A percentile compares a stretch with the other conserved stretches of the same genome.
phyloP scores from a whole-genome alignment of 2,329 filamentous ascomycete genomes.

The Myrmaecium sp. region DNA sequence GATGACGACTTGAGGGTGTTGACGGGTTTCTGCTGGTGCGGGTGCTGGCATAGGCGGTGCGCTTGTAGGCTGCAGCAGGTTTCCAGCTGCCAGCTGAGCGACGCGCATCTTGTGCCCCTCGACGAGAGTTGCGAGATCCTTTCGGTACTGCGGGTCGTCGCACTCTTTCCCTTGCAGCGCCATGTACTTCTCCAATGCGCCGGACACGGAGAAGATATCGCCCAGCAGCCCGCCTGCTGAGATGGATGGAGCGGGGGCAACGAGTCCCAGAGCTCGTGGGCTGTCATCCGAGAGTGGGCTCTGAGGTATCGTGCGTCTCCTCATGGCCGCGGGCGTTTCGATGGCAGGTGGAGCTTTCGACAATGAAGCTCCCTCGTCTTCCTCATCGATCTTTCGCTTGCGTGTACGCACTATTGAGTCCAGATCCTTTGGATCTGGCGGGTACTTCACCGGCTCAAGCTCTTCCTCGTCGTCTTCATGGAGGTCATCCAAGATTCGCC shows the following conservation, averaged over 20 bases:
- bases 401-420: constrained; percentile 23
- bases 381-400: constrained; percentile 13
- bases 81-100: background rate
- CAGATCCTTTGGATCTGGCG: constrained; percentile 16
- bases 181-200: constrained; percentile 34
- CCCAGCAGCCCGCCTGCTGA: constrained; percentile 6
- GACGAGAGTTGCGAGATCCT: too few species aligned
- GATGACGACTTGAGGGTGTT: constrained; percentile 3
- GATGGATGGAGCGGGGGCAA: background rate
- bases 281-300: background rate
- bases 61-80: too few species aligned
- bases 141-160: constrained; percentile 12
- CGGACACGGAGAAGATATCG: constrained; percentile 22
- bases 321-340: too few species aligned
- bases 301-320: too few species aligned
- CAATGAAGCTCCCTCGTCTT: background rate
- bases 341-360: background rate
- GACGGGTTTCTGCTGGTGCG: constrained; percentile 1
- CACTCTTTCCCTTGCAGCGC: constrained; percentile 23
- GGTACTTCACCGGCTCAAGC: constrained; percentile 9
- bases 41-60: constrained; percentile 1
- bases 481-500: constrained; percentile 26
- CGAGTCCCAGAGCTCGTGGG: background rate
- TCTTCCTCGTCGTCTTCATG: constrained; percentile 22
- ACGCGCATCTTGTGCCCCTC: constrained; percentile 1